Conservation (phyloP, 2,329 filamentous ascomycete genomes). For the Elsinoe fawcettii region DNA sequence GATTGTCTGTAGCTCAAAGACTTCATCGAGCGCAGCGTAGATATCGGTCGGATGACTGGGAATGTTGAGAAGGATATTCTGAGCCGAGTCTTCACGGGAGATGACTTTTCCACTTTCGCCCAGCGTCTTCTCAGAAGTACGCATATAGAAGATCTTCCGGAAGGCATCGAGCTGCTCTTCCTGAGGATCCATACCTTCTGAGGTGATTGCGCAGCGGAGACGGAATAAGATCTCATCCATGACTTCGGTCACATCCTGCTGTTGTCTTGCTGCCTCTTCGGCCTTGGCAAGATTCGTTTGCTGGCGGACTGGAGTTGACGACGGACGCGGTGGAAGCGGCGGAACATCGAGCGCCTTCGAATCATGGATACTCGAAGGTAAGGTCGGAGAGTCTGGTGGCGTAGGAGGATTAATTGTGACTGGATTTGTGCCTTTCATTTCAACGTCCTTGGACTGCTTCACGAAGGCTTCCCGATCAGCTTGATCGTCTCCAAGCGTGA, state of each 20-base stretch:
- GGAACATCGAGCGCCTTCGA: conserved; percentile 33
- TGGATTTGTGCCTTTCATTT: conserved; percentile 19
- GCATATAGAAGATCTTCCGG: conserved; percentile 27
- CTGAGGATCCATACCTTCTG: conserved; percentile 55
- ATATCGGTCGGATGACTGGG: conserved; percentile 56
- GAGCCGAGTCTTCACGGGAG: conserved; percentile 51
- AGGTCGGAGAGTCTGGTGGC: conserved; percentile 29
- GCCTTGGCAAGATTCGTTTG: conserved; percentile 39
- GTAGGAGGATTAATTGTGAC: conserved; percentile 21
- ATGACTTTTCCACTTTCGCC: conserved; percentile 33
- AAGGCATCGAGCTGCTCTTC: conserved; percentile 66
- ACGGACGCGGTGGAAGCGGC: conserved; percentile 50
- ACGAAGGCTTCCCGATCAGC: background rate
- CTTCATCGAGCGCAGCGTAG: conserved; percentile 75
- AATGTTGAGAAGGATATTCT: conserved; percentile 56
- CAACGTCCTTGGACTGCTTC: conserved; percentile 17
- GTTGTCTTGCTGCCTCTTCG: conserved; percentile 50
- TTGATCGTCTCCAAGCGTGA: conserved; percentile 1
- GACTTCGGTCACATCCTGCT: conserved; percentile 94
- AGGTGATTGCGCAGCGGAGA: conserved; percentile 77
- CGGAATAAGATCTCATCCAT: conserved; percentile 88
- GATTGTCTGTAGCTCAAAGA: conserved; percentile 73
- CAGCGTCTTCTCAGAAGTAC: conserved; percentile 29
- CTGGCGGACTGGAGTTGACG: conserved; percentile 24
- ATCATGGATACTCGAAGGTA: background rate